Base-by-base conservation (phyloP, 768 basidiomycete species). In the Sporobolomyces pararoseus region DNA sequence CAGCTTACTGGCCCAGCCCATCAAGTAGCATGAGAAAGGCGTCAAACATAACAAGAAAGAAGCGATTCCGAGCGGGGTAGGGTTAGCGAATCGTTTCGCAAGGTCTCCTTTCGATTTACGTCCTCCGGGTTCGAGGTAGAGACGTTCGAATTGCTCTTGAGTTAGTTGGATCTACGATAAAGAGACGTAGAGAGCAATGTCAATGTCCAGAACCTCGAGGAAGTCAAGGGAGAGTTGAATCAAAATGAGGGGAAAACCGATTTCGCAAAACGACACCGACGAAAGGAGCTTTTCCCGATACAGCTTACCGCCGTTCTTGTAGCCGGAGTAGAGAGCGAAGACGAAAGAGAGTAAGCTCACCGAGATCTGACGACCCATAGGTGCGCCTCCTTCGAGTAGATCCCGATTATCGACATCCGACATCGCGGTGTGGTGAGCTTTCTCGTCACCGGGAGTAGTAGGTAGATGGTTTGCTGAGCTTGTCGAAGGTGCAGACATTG, bases 41-140 rank as follows among this genome's bases (percentile, higher is more conserved):
- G 75, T 77, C 9, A 78, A 39, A 35, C 68, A 72, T 23, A 76
- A 66, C 0, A 77, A 47, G 72, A 78, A 76, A 1, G 67, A 67
- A 0, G 76, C 76, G 50, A 78, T 62, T 17, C 77, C 76, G 21
- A 73, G 58, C 1, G 66, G 58, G 1, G 69, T 67, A 7, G 77
- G 77, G 55, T 78, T 78, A 6, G 70, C 77, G 51, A 71, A 70
- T 42, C 68, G 65, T 59, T 65, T 58, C 37, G 54, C 14, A 21
- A 76, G 62, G 49, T 77, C 77, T 44, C 75, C 77, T 27, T 78
- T 78, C 10, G 67, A 63, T 4, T 61, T 52, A 3, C 51, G 49
- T 25, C 72, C 74, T 39, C 77, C 77, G 0, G 76, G 77, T 57
- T 76, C 72, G 29, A 78, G 72, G 58, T 75, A 77, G 29, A 76